Evolutionary conservation across 1,139 yeast genomes (phyloP), one percentile per base, ranked within the genome.

Genomic region (Kluyveromyces marxianus): DNA sequence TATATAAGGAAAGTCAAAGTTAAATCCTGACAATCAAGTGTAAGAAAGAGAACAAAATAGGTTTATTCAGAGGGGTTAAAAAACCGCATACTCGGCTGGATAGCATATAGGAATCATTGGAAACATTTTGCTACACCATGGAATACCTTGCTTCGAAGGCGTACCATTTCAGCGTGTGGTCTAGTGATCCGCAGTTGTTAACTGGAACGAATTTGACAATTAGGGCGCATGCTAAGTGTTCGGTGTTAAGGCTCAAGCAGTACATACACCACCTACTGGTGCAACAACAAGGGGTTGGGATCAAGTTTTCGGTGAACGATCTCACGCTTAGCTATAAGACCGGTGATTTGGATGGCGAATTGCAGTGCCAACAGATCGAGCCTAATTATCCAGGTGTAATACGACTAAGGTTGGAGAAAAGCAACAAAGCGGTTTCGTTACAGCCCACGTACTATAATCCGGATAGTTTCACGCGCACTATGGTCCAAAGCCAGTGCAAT

Each of bases 181-280:
- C 59, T 8, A 38, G 56, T 5, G 56, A 56, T 39, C n/a, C 40
- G 6, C 35, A 29, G 8, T 30, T 54, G 32, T 40, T 51, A n/a
- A 42, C 39, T 8, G 42, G 30, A 4, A 36, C 57, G 2, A 50
- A 51, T 35, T 7, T 59, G 10, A 41, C 47, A 4, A 48, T 61
- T 3, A 53, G 53, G 35, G 59, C 55, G 1, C 65, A 56, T 39
- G 58, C 60, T 1, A 46, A 50, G 37, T 51, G 60, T 10, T 42
- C 50, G n/a, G 52, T 56, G 21, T 48, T 47, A 4, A 49, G 63
- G 40, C 31, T 61, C n/a, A 35, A 56, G 38, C 63, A 60, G 39
- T 61, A 59, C 40, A 45, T 58, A 21, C 61, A 58, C 44, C 51
- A 45, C 41, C 39, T 37, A 30, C 37, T 50, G 36, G 27, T 35